Evolutionary conservation across 441 rosid genomes (phyloP).

Genomic region (Adansonia grandidieri): DNA sequence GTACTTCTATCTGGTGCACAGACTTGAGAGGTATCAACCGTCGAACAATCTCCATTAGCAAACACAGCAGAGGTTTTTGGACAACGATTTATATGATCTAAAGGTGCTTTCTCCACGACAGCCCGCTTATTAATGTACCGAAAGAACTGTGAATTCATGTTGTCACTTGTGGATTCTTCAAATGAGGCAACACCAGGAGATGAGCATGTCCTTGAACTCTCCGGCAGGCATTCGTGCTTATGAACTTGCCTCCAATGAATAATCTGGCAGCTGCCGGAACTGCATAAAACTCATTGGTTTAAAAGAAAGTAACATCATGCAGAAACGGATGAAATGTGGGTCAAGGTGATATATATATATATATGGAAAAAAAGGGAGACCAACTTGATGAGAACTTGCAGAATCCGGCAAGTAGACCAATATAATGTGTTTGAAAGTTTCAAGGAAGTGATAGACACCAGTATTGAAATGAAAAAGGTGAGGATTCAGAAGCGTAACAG

Average conservation of each 20-base stretch:
- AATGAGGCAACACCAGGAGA: slow-evolving; percentile 41
- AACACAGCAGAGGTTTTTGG: slow-evolving; percentile 32
- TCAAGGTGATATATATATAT: not conserved
- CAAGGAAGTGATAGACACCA: not conserved
- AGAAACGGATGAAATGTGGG: not conserved
- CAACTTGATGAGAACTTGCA: not conserved
- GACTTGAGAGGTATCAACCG: slow-evolving; percentile 46
- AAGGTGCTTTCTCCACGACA: slow-evolving; percentile 34
- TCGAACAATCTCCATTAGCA: slow-evolving; percentile 38
- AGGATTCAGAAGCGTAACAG: not conserved
- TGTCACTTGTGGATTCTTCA: slow-evolving; percentile 41
- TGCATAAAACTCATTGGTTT: slow-evolving; percentile 38
- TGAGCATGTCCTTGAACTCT: slow-evolving; percentile 44
- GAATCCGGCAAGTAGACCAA: slow-evolving; percentile 8
- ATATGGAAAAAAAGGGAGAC: not conserved
- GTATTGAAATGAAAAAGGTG: not conserved
- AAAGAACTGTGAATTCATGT: slow-evolving; percentile 40
- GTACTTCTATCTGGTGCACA: slow-evolving; percentile 43
- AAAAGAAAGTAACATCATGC: slow-evolving; percentile 4
- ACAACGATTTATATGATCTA: slow-evolving; percentile 35
- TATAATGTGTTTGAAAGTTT: not conserved
- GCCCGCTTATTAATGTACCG: slow-evolving; percentile 39
- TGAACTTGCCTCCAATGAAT: slow-evolving; percentile 89
- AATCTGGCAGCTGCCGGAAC: slow-evolving; percentile 90
- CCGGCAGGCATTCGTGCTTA: slow-evolving; percentile 66